Base-by-base conservation (phyloP, 495 filamentous ascomycete genomes). In the Penicillium argentinense region DNA sequence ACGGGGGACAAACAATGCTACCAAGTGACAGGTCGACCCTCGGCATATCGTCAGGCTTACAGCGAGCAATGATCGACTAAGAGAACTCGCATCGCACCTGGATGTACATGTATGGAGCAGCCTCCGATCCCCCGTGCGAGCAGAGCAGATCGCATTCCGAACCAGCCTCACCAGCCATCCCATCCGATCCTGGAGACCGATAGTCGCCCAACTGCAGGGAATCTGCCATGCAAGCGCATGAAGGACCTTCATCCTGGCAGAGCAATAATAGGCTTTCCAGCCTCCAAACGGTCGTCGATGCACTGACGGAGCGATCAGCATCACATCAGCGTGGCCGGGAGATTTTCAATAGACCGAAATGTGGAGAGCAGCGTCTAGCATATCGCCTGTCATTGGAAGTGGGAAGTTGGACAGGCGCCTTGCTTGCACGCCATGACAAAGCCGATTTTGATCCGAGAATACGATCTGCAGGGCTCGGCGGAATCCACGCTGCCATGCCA, bases 11-110 rank as follows among this genome's bases (percentile, higher is more conserved):
- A 47, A 45, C 27, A 47, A 33, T 45, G 48, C 47, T 51, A 42
- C 47, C 21, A 55, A 62, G 30, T 53, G 59, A 62, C 40, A 45
- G 33, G 47, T 62, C 59, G 9, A 50, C 23, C 25, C 21, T 6
- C 11, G 47, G 34, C 21, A 47, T 39, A 38, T 38, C 37, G 19
- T 18, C 33, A 18, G 33, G 16, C 18, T 36, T 11, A 19, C 33
- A 36, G 16, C 7, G 33, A 22, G 17, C 5, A 18, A 36, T n/a
- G 33, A 36, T 36, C 18, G 33, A 40, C 16, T 11, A 13, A 9
- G 9, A 24, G 26, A 47, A 30, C 16, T 1, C 14, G 21, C 11
- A 36, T n/a, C n/a, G n/a, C n/a, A n/a, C n/a, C n/a, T n/a, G n/a
- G n/a, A n/a, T n/a, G n/a, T n/a, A n/a, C n/a, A n/a, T n/a, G n/a